A percentile compares a stretch with the other conserved stretches of the same genome.
phyloP scores from a whole-genome alignment of 176 grass and related monocot genomes.

The Carex littledalei region DNA sequence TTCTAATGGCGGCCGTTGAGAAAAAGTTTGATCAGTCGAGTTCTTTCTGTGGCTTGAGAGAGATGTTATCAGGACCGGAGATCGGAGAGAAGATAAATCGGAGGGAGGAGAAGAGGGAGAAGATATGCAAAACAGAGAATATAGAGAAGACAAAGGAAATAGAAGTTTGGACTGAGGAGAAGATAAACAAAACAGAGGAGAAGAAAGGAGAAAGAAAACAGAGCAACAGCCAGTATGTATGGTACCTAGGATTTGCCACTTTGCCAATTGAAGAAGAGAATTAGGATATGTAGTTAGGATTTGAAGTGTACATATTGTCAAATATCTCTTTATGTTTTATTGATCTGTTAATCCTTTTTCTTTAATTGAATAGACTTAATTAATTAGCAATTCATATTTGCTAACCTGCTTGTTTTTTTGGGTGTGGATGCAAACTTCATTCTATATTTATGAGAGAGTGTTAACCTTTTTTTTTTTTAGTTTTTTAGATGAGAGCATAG shows the following conservation, averaged over 20 bases:
- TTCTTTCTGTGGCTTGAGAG: constrained; percentile 10
- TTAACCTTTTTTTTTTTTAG: too few species aligned
- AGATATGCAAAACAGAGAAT: not conserved
- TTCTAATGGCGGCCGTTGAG: not conserved
- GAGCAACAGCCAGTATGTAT: not conserved
- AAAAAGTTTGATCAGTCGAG: not conserved
- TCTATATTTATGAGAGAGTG: too few species aligned
- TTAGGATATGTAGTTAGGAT: not conserved
- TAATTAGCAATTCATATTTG: not conserved
- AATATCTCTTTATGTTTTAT: not conserved
- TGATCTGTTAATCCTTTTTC: not conserved
- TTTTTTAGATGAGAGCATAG: not conserved
- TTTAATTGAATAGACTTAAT: not conserved
- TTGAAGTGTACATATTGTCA: not conserved
- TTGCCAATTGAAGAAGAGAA: constrained; percentile 4
- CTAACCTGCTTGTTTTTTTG: not conserved
- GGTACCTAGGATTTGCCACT: constrained; percentile 16
- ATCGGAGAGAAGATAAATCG: not conserved
- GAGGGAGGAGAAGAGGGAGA: not conserved
- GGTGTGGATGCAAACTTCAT: not conserved
- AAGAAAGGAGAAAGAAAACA: not conserved
- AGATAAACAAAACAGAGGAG: not conserved
- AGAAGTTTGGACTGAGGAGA: not conserved
- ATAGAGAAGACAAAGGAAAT: not conserved
- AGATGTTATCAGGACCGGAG: not conserved